phyloP scores from a whole-genome alignment of 2,329 filamentous ascomycete genomes.

The Calonectria pseudoreteaudii region DNA sequence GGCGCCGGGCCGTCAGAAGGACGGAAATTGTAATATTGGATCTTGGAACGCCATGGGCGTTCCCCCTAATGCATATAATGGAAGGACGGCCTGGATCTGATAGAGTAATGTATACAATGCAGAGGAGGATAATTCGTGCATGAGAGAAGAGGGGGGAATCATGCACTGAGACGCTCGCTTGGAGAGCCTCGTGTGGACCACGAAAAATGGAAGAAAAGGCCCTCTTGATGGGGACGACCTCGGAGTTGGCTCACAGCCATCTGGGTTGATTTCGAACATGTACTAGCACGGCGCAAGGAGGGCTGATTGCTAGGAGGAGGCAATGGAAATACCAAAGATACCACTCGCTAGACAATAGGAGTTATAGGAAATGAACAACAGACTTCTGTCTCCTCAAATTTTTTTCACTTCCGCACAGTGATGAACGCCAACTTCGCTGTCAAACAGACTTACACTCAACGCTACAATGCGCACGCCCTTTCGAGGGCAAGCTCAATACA shows the following conservation, averaged over 20 bases:
- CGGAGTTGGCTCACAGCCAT: conserved; percentile 26
- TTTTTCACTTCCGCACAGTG: not conserved
- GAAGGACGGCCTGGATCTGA: conserved; percentile 43
- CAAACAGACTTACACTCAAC: not conserved
- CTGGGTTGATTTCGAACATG: conserved; percentile 34
- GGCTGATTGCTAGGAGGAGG: conserved; percentile 33
- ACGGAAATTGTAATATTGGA: conserved; percentile 45
- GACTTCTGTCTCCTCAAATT: conserved; percentile 18
- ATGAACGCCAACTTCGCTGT: too few relatives aligned
- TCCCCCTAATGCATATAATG: conserved; percentile 47
- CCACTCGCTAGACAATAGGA: conserved; percentile 54
- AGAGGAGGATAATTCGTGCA: conserved; percentile 52
- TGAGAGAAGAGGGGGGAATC: conserved; percentile 36
- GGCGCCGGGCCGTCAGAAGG: conserved; percentile 43
- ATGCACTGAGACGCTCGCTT: conserved; percentile 50
- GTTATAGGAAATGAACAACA: conserved; percentile 43
- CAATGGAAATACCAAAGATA: conserved; percentile 50
- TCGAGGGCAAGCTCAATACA: not conserved
- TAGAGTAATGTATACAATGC: conserved; percentile 56
- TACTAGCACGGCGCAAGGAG: conserved; percentile 37
- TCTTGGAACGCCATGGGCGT: conserved; percentile 27
- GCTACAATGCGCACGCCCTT: too few relatives aligned
- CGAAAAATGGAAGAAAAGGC: conserved; percentile 25
- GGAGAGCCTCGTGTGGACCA: conserved; percentile 39
- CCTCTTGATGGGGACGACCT: conserved; percentile 37